Percentiles rank a stretch among this genome's conserved stretches.
phyloP scores from a whole-genome alignment of 2,329 filamentous ascomycete species.

The Fusarium paranaense region DNA sequence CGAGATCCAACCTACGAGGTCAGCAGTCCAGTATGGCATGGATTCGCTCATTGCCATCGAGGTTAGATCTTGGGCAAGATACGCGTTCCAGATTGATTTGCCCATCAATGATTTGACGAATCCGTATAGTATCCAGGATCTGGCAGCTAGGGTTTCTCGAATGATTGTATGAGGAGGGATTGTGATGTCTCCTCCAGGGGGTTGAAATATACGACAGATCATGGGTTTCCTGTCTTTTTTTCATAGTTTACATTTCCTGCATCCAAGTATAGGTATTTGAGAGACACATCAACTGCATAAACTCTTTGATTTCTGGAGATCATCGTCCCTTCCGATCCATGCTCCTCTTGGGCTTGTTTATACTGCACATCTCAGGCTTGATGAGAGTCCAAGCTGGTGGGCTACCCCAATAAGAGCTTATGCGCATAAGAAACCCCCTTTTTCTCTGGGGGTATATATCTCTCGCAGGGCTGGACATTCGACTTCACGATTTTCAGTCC shows the following conservation, averaged over 20 bases:
- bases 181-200: not conserved
- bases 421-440: not conserved
- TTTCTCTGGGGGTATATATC: not conserved
- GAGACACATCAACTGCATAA: not conserved
- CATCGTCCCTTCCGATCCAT: not conserved
- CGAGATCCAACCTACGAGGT: slow-evolving; percentile 37
- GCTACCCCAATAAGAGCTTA: too few relatives aligned
- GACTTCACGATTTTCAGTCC: not conserved
- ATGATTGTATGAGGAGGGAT: slow-evolving; percentile 25
- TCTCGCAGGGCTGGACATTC: not conserved
- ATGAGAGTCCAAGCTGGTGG: too few relatives aligned
- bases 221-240: not conserved
- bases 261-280: not conserved
- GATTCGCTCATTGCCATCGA: slow-evolving; percentile 41
- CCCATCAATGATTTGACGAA: slow-evolving; percentile 41
- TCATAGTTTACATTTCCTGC: not conserved
- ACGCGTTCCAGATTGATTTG: slow-evolving; percentile 41
- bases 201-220: not conserved
- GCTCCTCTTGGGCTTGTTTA: too few relatives aligned
- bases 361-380: too few relatives aligned
- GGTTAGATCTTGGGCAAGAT: slow-evolving; percentile 41
- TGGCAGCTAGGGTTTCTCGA: slow-evolving; percentile 34
- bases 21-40: slow-evolving; percentile 40
- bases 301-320: not conserved
- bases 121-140: slow-evolving; percentile 39